phyloP scores from a whole-genome alignment of 1,284 basidiomycete species.

The Cutaneotrichosporon mucoides region DNA sequence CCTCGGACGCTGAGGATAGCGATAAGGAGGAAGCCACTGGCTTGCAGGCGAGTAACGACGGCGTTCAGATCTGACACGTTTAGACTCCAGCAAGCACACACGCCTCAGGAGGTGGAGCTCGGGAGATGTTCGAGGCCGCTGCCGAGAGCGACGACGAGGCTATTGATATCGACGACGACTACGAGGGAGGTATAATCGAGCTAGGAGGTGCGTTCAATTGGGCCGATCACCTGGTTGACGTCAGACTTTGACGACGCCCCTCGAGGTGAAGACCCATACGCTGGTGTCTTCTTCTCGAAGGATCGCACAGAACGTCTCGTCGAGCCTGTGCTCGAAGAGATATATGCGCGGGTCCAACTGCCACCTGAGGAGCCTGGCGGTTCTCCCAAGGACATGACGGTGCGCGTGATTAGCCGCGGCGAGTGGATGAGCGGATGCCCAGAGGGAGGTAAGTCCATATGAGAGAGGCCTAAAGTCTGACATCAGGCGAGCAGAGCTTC shows the following conservation, averaged over 20 bases:
- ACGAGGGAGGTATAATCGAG: constrained; percentile 26
- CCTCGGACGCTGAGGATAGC: constrained; percentile 44
- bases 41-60: background rate
- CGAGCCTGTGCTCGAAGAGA: constrained; percentile 64
- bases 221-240: constrained; percentile 28
- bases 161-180: constrained; percentile 11
- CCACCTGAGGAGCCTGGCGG: constrained; percentile 42
- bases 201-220: constrained; percentile 26
- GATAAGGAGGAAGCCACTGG: constrained; percentile 42
- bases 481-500: constrained; percentile 70
- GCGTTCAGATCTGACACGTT: background rate
- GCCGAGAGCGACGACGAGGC: constrained; percentile 37
- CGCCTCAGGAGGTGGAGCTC: background rate
- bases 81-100: background rate
- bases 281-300: constrained; percentile 87
- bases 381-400: constrained; percentile 17
- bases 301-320: constrained; percentile 78
- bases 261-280: constrained; percentile 67
- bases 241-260: constrained; percentile 27
- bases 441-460: constrained; percentile 56
- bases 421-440: constrained; percentile 96
- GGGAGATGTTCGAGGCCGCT: constrained; percentile 33
- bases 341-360: constrained; percentile 2
- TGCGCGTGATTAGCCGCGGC: constrained; percentile 74
- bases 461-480: background rate